Evolutionary conservation across 2,329 filamentous ascomycete species (phyloP), one percentile per base, ranked within the genome.

Genomic region (Leptographium lundbergii): DNA sequence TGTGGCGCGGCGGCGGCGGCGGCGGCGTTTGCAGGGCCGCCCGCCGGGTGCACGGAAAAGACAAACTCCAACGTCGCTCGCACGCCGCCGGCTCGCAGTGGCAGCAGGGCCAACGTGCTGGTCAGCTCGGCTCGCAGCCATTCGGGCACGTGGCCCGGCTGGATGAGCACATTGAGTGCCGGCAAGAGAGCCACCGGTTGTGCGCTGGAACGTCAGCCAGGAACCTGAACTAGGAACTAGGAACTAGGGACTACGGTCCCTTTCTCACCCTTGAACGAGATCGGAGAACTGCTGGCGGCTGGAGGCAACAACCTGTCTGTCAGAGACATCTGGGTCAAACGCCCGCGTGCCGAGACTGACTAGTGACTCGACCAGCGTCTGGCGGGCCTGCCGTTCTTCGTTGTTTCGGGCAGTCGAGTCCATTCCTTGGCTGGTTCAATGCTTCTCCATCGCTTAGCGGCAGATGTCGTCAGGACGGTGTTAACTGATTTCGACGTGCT

Each of bases 1-100:
- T 81, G 79, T 1, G 77, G 73, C 4, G 67, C 66, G 2, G 72
- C 69, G 1, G 72, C 71, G 58, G 77, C 75, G 9, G 32, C 32
- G 1, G 32, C 32, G 6, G 32, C 32, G 9, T 34, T 34, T 2
- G 32, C 6, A 34, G 32, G 10, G 7, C 32, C 32, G 63, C 73
- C 75, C 61, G 79, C 77, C 0, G 85, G 81, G 61, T 88, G 85
- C 7, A 87, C 82, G 1, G 85, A 79, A 60, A 88, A 86, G 42
- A 89, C 76, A 66, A 89, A 89, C 66, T 89, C 86, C 61, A 89
- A 75, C 0, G 83, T 86, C 29, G 81, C 79, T 39, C 86, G 78
- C 17, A 89, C 83, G 22, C 86, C 86, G 2, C 74, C 56, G 1
- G n/a, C 71, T 4, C 85, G 76, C 29, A 88, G 73, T 1, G 86